Conservation (phyloP, 208 protist genomes). For the Trypanosoma rangeli region DNA sequence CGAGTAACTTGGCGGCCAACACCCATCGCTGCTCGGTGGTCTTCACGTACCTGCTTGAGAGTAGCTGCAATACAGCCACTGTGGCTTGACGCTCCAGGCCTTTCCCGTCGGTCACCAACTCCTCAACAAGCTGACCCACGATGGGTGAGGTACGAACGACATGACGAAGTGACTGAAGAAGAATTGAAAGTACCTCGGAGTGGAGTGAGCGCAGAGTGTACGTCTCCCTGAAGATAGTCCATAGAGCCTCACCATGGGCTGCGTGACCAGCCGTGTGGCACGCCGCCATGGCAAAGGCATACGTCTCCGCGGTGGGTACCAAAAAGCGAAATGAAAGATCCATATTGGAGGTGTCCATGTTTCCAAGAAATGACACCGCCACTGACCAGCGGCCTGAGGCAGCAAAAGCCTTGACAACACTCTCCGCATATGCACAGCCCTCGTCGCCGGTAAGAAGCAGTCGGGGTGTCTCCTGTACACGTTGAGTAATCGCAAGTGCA, state of each 20-base stretch:
- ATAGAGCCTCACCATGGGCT: constrained; percentile 52
- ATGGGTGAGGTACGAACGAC: constrained; percentile 30
- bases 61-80: constrained; percentile 73
- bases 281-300: constrained; percentile 66
- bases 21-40: constrained; percentile 29
- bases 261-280: constrained; percentile 58
- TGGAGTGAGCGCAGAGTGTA: constrained; percentile 68
- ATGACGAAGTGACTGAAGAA: constrained; percentile 71
- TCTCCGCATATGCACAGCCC: constrained; percentile 75
- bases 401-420: constrained; percentile 59
- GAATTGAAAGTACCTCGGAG: constrained; percentile 61
- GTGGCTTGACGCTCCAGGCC: constrained; percentile 61
- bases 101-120: constrained; percentile 42
- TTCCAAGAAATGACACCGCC: constrained; percentile 47
- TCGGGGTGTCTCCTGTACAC: constrained; percentile 25
- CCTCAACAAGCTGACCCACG: constrained; percentile 44
- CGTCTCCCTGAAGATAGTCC: constrained; percentile 30
- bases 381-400: constrained; percentile 58
- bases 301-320: constrained; percentile 71
- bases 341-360: constrained; percentile 41
- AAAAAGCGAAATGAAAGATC: constrained; percentile 56
- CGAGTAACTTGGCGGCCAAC: constrained; percentile 36
- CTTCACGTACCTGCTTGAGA: constrained; percentile 39
- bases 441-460: constrained; percentile 56
- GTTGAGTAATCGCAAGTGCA: constrained; percentile 33